These are phyloP conservation scores for Penicillium flavigenum DNA, from an alignment of 495 filamentous ascomycete species.

Conservation along the genomic window DNA sequence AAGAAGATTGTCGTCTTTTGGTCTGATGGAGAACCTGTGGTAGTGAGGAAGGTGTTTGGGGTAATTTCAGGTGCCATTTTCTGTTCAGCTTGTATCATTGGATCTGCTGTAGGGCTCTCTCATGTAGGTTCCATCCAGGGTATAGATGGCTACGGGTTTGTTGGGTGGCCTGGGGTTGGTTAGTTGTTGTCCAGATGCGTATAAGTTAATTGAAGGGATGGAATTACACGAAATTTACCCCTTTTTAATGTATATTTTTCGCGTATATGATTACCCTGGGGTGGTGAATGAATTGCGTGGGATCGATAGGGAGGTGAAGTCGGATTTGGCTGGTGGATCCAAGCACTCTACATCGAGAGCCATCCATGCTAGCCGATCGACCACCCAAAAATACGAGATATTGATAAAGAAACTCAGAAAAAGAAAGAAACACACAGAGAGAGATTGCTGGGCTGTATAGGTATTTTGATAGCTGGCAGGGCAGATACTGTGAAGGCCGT, in stretches of 20 bases:
- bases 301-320: slow-evolving; percentile 5
- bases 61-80: slow-evolving; percentile 32
- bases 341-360: not conserved
- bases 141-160: not conserved
- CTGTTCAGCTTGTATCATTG: not conserved
- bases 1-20: slow-evolving; percentile 55
- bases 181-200: not conserved
- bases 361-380: not conserved
- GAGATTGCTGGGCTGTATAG: no score
- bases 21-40: slow-evolving; percentile 14
- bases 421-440: not conserved
- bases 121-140: not conserved
- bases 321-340: slow-evolving; percentile 1
- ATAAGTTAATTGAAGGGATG: no score
- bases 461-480: not conserved
- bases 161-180: not conserved
- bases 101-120: not conserved
- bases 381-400: not conserved
- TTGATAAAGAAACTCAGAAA: not conserved
- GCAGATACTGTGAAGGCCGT: not conserved
- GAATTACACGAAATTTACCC: no score
- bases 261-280: not conserved
- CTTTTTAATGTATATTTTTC: not conserved
- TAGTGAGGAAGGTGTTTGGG: slow-evolving; percentile 35
- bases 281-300: not conserved